These are phyloP conservation scores for Schwanniomyces vanrijiae DNA, from an alignment of 805 yeast species.

Conservation along the genomic window DNA sequence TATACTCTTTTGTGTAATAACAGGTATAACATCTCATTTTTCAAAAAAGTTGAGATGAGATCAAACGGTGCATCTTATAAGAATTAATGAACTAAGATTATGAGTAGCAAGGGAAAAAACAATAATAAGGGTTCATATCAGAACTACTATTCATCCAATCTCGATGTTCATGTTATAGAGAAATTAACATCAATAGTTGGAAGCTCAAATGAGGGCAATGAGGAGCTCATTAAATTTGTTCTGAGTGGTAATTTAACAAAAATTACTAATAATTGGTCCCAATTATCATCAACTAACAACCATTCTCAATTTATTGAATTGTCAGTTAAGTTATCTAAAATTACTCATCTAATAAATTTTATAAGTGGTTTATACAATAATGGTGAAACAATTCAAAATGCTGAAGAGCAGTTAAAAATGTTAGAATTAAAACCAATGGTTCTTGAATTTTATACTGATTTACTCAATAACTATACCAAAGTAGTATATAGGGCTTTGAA, in stretches of 20 bases:
- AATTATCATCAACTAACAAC: constrained; percentile 48
- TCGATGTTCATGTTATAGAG: constrained; percentile 12
- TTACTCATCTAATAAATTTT: constrained; percentile 15
- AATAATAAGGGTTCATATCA: neutral
- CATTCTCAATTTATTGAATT: constrained; percentile 48
- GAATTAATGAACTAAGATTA: neutral
- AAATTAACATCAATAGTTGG: constrained; percentile 7
- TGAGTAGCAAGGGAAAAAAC: neutral
- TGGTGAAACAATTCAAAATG: constrained; percentile 1
- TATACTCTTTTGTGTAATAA: neutral
- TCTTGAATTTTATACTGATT: constrained; percentile 44
- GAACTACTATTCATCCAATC: constrained; percentile 6
- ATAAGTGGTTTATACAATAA: neutral
- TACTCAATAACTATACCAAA: constrained; percentile 58
- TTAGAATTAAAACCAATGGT: constrained; percentile 18
- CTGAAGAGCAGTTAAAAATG: neutral
- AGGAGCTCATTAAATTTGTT: constrained; percentile 24
- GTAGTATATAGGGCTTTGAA: constrained; percentile 67
- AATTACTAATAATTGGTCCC: constrained; percentile 42
- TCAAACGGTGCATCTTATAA: neutral
- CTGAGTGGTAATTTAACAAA: constrained; percentile 25
- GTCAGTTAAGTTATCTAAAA: constrained; percentile 40
- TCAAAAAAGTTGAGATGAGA: constrained; percentile 1
- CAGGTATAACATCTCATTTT: neutral
- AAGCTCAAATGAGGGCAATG: constrained; percentile 1